Evolutionary conservation across 495 filamentous ascomycete species (phyloP), one percentile per base, ranked within the genome.

Genomic region (Hypomontagnella submonticulosa): DNA sequence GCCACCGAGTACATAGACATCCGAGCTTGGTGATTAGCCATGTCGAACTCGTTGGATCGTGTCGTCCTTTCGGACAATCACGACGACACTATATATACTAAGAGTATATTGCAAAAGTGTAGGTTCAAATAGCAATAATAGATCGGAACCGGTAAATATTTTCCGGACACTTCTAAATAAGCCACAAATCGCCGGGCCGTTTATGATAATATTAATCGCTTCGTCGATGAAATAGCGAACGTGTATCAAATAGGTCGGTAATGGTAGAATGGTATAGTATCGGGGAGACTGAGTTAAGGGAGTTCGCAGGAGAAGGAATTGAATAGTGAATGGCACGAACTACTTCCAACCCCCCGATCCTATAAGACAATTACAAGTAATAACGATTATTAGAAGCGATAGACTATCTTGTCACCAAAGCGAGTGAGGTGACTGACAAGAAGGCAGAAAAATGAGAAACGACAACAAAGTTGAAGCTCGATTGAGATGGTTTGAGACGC

Each of bases 1-100:
- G 85, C 82, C 71, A 84, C 89, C 51, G 94, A 97, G 75, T 91
- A 96, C 76, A 90, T 87, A 27, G 94, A 97, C 80, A 91, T 90
- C 66, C 93, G 90, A 76, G 89, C 78, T 52, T 74, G 71, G n/a
- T 57, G 69, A 74, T 82, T 81, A 68, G 83, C 76, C 81, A 92
- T 90, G 84, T 88, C 95, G 76, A 67, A 76, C 71, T 72, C 64
- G 33, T 20, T 34, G 50, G 46, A 55, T 57, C 74, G 67, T 61
- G 69, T 43, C 69, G 77, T 58, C 75, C 75, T 72, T 70, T 54
- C 61, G 67, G 69, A 71, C 75, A 75, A 75, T 72, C 73, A 76
- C 76, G 68, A 71, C 51, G 30, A 43, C 65, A 18, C 15, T 54
- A 59, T 46, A 52, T 40, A n/a, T 38, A 50, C 36, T n/a, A 20